A percentile compares a stretch with the other conserved stretches of the same genome.
These are phyloP conservation scores for Boletus coccyginus DNA, from an alignment of 768 basidiomycete genomes.

Conservation along the genomic window DNA sequence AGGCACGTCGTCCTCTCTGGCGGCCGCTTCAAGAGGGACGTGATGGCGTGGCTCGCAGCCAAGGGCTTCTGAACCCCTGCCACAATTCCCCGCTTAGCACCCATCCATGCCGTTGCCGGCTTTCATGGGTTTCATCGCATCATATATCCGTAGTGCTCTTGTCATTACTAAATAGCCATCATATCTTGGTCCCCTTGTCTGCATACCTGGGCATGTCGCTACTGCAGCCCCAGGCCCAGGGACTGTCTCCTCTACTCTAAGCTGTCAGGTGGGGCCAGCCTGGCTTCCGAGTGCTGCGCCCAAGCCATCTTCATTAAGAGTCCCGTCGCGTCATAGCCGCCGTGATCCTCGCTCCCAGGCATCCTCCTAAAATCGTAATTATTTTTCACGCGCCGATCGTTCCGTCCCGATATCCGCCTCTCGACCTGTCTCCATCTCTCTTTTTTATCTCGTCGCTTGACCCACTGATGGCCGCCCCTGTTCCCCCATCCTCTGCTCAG, in stretches of 20 bases:
- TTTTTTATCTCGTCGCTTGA: not conserved
- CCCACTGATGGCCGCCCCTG: constrained; percentile 16
- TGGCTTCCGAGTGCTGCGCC: not conserved
- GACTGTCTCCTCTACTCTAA: not conserved
- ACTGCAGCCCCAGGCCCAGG: not conserved
- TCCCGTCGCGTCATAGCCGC: too few species aligned
- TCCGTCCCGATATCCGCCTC: constrained; percentile 5
- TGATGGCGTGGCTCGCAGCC: constrained; percentile 58
- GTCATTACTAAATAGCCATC: constrained; percentile 16
- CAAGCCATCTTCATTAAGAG: constrained; percentile 2
- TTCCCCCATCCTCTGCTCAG: not conserved
- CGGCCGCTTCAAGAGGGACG: constrained; percentile 59
- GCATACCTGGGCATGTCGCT: not conserved
- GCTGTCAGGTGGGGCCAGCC: not conserved
- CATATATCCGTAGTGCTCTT: constrained; percentile 2
- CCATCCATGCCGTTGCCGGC: constrained; percentile 4
- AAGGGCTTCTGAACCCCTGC: constrained; percentile 54
- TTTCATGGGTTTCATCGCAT: constrained; percentile 9
- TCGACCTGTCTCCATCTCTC: not conserved
- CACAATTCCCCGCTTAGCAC: constrained; percentile 9
- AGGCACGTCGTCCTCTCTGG: constrained; percentile 60
- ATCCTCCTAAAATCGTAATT: not conserved
- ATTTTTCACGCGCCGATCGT: not conserved
- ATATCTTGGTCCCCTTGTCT: not conserved
- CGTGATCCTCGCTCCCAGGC: not conserved